Evolutionary conservation across 1,284 basidiomycete genomes (phyloP).

Genomic region (Fistulina hepatica): DNA sequence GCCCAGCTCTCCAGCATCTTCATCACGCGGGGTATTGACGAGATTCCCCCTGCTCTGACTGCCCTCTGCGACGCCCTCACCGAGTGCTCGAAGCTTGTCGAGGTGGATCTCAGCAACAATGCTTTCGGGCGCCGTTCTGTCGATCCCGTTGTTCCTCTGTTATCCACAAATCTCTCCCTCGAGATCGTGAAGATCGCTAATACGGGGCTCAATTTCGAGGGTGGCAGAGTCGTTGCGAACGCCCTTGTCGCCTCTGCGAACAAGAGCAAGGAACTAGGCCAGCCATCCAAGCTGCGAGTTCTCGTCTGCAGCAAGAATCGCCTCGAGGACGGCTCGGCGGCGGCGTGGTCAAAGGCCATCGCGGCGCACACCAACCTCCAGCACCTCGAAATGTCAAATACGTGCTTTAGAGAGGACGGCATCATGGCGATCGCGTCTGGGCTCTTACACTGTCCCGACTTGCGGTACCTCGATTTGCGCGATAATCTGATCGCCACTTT

Average conservation of each 20-base stretch:
- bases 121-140: slow-evolving; percentile 32
- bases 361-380: slow-evolving; percentile 24
- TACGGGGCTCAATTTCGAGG: slow-evolving; percentile 43
- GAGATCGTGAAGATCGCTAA: slow-evolving; percentile 43
- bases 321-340: slow-evolving; percentile 44
- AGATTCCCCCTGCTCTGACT: slow-evolving; percentile 42
- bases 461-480: slow-evolving; percentile 13
- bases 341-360: slow-evolving; percentile 38
- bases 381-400: slow-evolving; percentile 5
- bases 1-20: slow-evolving; percentile 21
- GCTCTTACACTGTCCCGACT: slow-evolving; percentile 12
- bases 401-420: neutral
- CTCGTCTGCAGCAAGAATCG: slow-evolving; percentile 28
- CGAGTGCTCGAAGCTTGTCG: slow-evolving; percentile 30
- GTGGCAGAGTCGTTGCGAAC: slow-evolving; percentile 39
- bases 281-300: neutral
- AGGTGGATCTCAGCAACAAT: slow-evolving; percentile 45
- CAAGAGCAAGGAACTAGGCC: slow-evolving; percentile 29
- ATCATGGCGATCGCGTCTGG: slow-evolving; percentile 9
- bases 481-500: slow-evolving; percentile 11
- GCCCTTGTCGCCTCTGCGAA: slow-evolving; percentile 36
- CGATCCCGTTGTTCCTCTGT: slow-evolving; percentile 7
- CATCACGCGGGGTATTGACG: slow-evolving; percentile 45
- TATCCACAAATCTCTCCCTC: slow-evolving; percentile 14
- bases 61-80: slow-evolving; percentile 40